Percentiles rank a stretch among this genome's conserved stretches.
Evolutionary conservation across 108 stramenopile genomes (phyloP).

Genomic region (Cyclostephanos invisitatus): DNA sequence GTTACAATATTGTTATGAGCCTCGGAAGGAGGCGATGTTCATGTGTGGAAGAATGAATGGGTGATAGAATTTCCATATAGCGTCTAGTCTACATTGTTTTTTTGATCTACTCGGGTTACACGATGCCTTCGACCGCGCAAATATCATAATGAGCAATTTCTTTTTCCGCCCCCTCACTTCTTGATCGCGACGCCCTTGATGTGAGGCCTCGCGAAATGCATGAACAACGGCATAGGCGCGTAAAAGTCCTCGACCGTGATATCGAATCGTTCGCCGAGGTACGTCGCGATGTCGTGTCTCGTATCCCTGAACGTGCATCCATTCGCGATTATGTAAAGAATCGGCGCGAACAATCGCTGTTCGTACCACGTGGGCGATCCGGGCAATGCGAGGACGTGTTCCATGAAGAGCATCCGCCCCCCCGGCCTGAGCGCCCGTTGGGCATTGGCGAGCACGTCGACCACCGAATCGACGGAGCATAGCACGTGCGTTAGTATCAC

Average conservation of each 20-base stretch:
- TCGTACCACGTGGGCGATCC: slow-evolving; percentile 25
- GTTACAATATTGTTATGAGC: not conserved
- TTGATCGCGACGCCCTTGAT: slow-evolving; percentile 46
- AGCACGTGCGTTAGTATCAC: slow-evolving; percentile 57
- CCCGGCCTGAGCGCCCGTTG: slow-evolving; percentile 63
- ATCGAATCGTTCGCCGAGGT: slow-evolving; percentile 25
- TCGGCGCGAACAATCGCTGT: slow-evolving; percentile 43
- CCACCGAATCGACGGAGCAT: slow-evolving; percentile 49
- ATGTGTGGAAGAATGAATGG: too few species aligned
- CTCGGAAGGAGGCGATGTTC: too few species aligned
- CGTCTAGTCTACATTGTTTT: too few species aligned
- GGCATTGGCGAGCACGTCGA: slow-evolving; percentile 54
- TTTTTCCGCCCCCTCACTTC: too few species aligned
- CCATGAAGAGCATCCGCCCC: slow-evolving; percentile 59
- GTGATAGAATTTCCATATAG: too few species aligned
- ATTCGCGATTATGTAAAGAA: slow-evolving; percentile 48
- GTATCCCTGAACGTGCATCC: slow-evolving; percentile 53
- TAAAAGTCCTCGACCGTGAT: slow-evolving; percentile 22
- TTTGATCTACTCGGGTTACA: too few species aligned
- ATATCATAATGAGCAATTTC: too few species aligned
- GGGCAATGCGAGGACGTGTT: slow-evolving; percentile 43
- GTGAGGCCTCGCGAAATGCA: slow-evolving; percentile 35
- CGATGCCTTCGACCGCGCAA: too few species aligned
- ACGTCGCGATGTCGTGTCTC: slow-evolving; percentile 15
- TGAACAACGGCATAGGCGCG: slow-evolving; percentile 27